Evolutionary conservation across 1,139 yeast species (phyloP), one percentile per base, ranked within the genome.

Genomic region (Trichomonascaceae sp.): DNA sequence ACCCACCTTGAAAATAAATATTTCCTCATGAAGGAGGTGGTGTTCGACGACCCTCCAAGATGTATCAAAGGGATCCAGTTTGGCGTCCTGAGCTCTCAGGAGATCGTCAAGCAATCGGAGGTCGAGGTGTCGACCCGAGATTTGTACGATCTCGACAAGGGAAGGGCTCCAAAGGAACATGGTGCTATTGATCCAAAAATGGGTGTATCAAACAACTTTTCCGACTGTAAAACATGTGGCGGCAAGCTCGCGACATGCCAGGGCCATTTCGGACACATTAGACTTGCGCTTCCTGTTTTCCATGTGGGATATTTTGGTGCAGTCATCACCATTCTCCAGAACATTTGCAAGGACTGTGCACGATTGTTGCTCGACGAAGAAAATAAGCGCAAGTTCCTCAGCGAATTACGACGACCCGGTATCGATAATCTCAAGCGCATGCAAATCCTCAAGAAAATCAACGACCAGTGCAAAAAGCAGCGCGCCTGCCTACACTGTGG

Each of bases 241-340:
- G 97, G 97, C 5, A 76, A 76, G 47, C 63, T 92, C 48, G 95
- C 95, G 0, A 73, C 93, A 1, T 92, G 99, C 56, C 96, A 89
- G 59, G 99, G 99, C 36, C 99, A 92, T 60, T 92, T 92, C 56
- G 99, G 99, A 29, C 94, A 92, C 52, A 74, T 92, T 43, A 73
- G 84, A 46, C 67, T 92, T 35, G 95, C 97, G 0, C 64, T 92
- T 33, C 99, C 99, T 2, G 97, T 87, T 13, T 92, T 89, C 61
- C 98, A 92, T 53, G 93, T 89, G 30, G 99, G 99, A 4, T 92
- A 85, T 55, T 89, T 92, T 67, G 89, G 87, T 56, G 77, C 92
- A 27, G 81, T 84, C 27, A 81, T 92, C 43, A 79, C 76, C 50
- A 87, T 92, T 33, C 62, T 92, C 37, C 98, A 92, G 57, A 74